Base-by-base conservation (phyloP, 106 monocot genomes). In the Allium sativum region DNA sequence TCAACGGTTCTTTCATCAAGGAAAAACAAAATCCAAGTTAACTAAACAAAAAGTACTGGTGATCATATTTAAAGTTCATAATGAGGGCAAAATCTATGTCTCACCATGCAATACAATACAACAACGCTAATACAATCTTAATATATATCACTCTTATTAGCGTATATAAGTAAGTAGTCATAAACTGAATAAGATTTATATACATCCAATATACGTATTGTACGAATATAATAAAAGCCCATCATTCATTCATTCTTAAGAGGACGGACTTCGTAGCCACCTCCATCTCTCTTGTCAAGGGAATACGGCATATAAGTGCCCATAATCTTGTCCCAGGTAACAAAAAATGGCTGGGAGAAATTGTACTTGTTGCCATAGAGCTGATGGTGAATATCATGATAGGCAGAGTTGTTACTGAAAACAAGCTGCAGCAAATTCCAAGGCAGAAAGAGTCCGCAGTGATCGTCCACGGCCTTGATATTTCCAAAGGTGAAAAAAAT, bases 221-320 rank as follows among this genome's bases (percentile, higher is more conserved):
- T n/a, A n/a, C n/a, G n/a, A n/a, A n/a, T n/a, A n/a, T n/a, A n/a
- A n/a, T n/a, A n/a, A n/a, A n/a, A n/a, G n/a, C n/a, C n/a, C 47
- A 47, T 8, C 47, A 47, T 47, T 8, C 47, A 8, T 12, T 47
- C 8, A 47, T 47, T 12, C 47, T 58, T 58, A 13, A 64, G 40
- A 0, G 74, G 74, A 2, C 74, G 60, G 9, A 66, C 78, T 31
- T 70, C 70, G 12, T 65, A 56, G 8, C 79, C 79, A 8, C 79
- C 79, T 45, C 52, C 79, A 18, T 61, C 45, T 20, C 73, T 73
- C 59, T 70, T 70, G 55, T 65, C 70, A 10, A 79, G 64, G n/a
- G 65, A 69, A 53, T 74, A 79, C 7, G 79, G 74, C 65, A 79
- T 69, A 44, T 74, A 40, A 6, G 79, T 79, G 11, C 79, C 79